Evolutionary conservation across 2,329 filamentous ascomycete genomes (phyloP), one percentile per base, ranked within the genome.

Genomic region (Rutstroemia sp.): DNA sequence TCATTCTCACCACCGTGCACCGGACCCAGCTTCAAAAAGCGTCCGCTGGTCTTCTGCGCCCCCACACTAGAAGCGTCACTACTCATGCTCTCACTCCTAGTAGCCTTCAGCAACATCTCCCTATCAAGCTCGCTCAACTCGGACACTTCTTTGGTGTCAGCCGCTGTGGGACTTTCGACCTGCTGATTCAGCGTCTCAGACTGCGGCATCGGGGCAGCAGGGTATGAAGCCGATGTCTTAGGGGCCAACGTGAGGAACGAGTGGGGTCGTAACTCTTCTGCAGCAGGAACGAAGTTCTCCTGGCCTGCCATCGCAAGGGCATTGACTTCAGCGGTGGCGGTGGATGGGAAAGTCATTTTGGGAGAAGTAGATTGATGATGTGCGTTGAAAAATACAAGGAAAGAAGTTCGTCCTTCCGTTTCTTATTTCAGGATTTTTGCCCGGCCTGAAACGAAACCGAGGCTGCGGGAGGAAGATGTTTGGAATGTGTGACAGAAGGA

Each of bases 211-310:
- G 19, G 27, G n/a, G 51, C 47, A 30, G 58, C 25, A 23, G 64
- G 65, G 57, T 66, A 68, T 16, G 62, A 61, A 23, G 60, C 57
- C 40, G 61, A 63, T 21, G 62, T 64, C 39, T 59, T 60, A 44
- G 65, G 67, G 7, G 65, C 64, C 17, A 69, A 57, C 19, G 63
- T 61, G 42, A 69, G 62, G 57, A 69, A 69, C 3, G 25, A 30
- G n/a, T 52, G 54, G 19, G 17, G 52, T 51, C 12, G 51, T 47
- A 16, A 19, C 25, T 56, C 57, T 47, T 63, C 61, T 30, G 59
- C 56, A 10, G 60, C 58, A 27, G 62, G 61, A 23, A 60, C 47
- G 30, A 60, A 61, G 27, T 58, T 64, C 25, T 62, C 60, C 34
- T 57, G 55, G 36, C 58, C 58, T 14, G 49, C 39, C 46, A 57